Percentiles rank a stretch among this genome's conserved stretches.
Evolutionary conservation across 441 rosid genomes (phyloP).

Genomic region (Corymbia calophylla): DNA sequence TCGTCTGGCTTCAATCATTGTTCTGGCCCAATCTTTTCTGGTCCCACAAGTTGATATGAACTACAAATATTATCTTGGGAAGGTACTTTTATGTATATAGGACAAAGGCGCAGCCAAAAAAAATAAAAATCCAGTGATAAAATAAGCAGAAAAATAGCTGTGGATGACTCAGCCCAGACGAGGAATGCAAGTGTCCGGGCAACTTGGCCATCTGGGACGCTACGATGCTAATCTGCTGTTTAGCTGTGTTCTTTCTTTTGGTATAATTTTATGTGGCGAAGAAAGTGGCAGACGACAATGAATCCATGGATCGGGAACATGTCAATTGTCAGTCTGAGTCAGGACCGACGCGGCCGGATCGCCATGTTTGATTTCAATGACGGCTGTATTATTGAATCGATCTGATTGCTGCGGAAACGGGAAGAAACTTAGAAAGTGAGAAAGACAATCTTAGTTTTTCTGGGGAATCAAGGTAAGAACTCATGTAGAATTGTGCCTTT

Average conservation of each 20-base stretch:
- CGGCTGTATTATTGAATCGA: neutral
- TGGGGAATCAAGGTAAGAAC: neutral
- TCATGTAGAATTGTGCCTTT: neutral
- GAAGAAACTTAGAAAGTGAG: neutral
- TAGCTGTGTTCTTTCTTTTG: neutral
- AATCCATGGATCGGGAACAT: neutral
- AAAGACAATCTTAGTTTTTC: neutral
- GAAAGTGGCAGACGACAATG: neutral
- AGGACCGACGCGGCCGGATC: neutral
- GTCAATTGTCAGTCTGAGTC: neutral
- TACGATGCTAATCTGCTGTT: neutral
- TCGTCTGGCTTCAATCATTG: neutral
- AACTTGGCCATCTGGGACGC: neutral
- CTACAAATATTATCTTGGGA: neutral
- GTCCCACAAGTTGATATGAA: neutral
- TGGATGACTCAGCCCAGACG: neutral
- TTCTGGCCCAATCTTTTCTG: neutral
- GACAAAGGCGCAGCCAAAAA: neutral
- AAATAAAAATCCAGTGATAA: neutral
- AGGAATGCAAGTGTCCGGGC: neutral
- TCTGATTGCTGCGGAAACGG: neutral
- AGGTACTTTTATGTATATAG: neutral
- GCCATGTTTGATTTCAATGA: neutral
- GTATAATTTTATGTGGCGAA: neutral
- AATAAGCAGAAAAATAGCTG: neutral